phyloP scores from a whole-genome alignment of 2,329 filamentous ascomycete genomes.

The Cryphonectria parasitica region DNA sequence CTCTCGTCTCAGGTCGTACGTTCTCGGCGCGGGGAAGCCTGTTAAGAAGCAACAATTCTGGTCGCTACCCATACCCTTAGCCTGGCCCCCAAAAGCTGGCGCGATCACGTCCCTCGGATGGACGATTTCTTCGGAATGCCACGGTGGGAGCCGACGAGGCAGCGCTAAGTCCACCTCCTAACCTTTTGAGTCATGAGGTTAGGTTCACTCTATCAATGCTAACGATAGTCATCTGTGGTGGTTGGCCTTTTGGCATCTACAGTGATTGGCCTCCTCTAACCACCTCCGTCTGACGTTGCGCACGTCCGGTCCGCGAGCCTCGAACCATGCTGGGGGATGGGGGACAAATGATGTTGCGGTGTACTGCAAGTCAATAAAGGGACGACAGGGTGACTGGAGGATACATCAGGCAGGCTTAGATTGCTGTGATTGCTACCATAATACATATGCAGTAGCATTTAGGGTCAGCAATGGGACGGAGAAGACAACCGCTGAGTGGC shows the following conservation, averaged over 20 bases:
- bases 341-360: neutral
- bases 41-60: neutral
- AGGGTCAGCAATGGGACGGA: neutral
- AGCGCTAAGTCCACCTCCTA: neutral
- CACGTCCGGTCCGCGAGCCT: neutral
- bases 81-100: neutral
- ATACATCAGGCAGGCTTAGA: neutral
- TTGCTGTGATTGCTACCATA: neutral
- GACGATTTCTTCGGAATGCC: neutral
- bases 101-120: neutral
- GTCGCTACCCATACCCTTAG: neutral
- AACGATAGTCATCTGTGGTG: neutral
- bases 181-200: neutral
- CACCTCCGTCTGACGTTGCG: neutral
- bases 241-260: neutral
- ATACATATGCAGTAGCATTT: neutral
- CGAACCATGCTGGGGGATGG: neutral
- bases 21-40: constrained; percentile 1
- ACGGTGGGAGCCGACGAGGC: neutral
- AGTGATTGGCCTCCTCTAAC: neutral
- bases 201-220: neutral
- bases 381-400: neutral
- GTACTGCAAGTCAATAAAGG: neutral
- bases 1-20: constrained; percentile 12
- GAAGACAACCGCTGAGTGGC: neutral